These are phyloP conservation scores for Kodamaea kaohsiungensis DNA, from an alignment of 805 yeast species.

Conservation along the genomic window DNA sequence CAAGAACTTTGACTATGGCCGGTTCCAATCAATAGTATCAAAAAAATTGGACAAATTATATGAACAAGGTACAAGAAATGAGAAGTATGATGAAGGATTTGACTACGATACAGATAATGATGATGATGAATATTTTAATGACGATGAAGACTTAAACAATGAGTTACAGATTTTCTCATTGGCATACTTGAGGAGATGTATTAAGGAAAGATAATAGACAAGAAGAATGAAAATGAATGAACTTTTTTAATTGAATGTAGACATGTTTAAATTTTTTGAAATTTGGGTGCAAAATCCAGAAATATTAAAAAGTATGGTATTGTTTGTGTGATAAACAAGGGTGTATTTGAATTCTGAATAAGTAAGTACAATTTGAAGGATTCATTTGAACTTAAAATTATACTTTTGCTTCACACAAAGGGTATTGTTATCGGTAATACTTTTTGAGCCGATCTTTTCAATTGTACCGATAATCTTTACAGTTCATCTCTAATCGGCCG, in stretches of 20 bases:
- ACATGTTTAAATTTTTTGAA: not conserved
- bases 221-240: not conserved
- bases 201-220: slow-evolving; percentile 17
- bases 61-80: slow-evolving; percentile 9
- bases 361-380: too few relatives aligned
- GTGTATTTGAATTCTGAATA: too few relatives aligned
- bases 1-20: slow-evolving; percentile 27
- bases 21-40: slow-evolving; percentile 23
- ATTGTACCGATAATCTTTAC: too few relatives aligned
- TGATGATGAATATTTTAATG: slow-evolving; percentile 13
- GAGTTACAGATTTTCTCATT: slow-evolving; percentile 28
- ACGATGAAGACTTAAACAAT: slow-evolving; percentile 19
- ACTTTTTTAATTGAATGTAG: not conserved
- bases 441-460: too few relatives aligned
- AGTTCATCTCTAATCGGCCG: too few relatives aligned
- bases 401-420: too few relatives aligned
- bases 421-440: too few relatives aligned
- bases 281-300: not conserved
- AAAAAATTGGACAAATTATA: slow-evolving; percentile 24
- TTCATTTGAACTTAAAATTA: too few relatives aligned
- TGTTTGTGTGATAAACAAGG: too few relatives aligned
- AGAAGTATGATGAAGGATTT: not conserved
- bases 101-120: slow-evolving; percentile 11
- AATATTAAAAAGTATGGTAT: too few relatives aligned
- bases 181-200: slow-evolving; percentile 30